Percentiles rank a stretch among this genome's conserved stretches.
phyloP scores from a whole-genome alignment of 1,139 yeast genomes.

The Candida tunisiensis region DNA sequence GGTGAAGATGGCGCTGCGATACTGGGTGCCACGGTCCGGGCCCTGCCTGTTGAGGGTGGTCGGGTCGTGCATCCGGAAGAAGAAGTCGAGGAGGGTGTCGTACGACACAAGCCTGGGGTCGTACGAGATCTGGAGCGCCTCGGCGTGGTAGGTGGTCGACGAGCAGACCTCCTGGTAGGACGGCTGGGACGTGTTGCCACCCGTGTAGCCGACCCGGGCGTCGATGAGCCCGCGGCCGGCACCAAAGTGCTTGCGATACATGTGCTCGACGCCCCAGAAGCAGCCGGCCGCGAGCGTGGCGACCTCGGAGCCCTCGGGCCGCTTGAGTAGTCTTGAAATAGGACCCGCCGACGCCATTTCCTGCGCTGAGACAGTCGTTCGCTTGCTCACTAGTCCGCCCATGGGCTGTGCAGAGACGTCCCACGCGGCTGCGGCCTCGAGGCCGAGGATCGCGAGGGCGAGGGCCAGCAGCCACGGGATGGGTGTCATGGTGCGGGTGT shows the following conservation, averaged over 20 bases:
- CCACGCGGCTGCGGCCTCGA: no score
- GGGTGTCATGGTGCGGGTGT: no score
- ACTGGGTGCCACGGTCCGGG: constrained; percentile 70
- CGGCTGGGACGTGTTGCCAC: constrained; percentile 48
- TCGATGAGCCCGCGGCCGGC: constrained; percentile 49
- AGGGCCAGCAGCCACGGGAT: no score
- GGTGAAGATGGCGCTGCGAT: constrained; percentile 61
- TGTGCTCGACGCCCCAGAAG: constrained; percentile 91
- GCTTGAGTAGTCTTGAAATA: not conserved
- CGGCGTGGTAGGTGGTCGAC: constrained; percentile 48
- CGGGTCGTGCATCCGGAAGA: constrained; percentile 84
- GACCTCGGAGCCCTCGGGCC: not conserved
- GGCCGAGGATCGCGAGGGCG: no score
- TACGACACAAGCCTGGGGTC: constrained; percentile 49
- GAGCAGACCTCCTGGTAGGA: constrained; percentile 61
- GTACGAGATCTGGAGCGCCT: constrained; percentile 65
- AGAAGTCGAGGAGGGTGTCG: constrained; percentile 58
- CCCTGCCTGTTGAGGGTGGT: constrained; percentile 50
- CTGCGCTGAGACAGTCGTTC: no score
- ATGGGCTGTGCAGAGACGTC: no score
- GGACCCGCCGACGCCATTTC: no score
- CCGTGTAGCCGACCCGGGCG: constrained; percentile 78
- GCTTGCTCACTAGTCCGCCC: no score
- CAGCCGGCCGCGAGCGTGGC: constrained; percentile 21
- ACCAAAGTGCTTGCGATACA: constrained; percentile 49